Evolutionary conservation across 78 protist genomes (phyloP).

Genomic region (Dictyostelium discoideum): dicty_2.7 NC_007090.3:1170001-1170500

Average conservation of each 20-base stretch:
- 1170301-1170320: background rate
- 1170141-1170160: constrained; percentile 13
- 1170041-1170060: background rate
- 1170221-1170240: background rate
- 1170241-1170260: background rate
- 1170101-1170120: too few relatives aligned
- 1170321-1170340: background rate
- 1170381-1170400: background rate
- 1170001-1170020: background rate
- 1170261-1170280: background rate
- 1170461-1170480: too few relatives aligned
- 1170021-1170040: background rate
- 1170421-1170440: too few relatives aligned
- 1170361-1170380: background rate
- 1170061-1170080: background rate
- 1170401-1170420: background rate
- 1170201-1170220: background rate
- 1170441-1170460: too few relatives aligned
- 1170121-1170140: background rate
- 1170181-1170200: background rate
- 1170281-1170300: background rate
- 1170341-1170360: background rate
- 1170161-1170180: background rate
- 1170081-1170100: too few relatives aligned
- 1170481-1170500: background rate